Conservation (phyloP, 495 filamentous ascomycete genomes). For the Penicillium arizonense region DNA sequence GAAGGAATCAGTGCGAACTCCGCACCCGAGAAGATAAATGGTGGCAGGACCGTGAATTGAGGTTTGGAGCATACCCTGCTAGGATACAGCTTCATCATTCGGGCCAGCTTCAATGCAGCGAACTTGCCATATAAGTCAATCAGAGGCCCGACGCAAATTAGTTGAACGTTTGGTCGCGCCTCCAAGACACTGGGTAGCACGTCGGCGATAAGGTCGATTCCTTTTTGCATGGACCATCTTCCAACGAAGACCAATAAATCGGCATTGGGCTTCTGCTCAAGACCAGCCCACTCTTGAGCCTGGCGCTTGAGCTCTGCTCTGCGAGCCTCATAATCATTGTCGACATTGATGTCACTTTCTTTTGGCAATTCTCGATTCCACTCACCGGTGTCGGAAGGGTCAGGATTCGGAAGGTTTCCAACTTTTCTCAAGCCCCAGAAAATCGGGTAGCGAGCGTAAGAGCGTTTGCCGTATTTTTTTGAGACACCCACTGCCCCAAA, state of each 20-base stretch:
- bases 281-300: constrained; percentile 75
- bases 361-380: constrained; percentile 58
- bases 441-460: constrained; percentile 73
- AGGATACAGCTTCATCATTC: constrained; percentile 74
- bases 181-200: constrained; percentile 73
- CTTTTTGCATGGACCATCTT: constrained; percentile 78
- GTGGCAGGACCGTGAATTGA: constrained; percentile 71
- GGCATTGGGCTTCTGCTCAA: constrained; percentile 62
- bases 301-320: constrained; percentile 60
- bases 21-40: constrained; percentile 74
- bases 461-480: constrained; percentile 72
- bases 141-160: constrained; percentile 70
- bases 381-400: constrained; percentile 70
- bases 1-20: constrained; percentile 80
- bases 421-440: constrained; percentile 74
- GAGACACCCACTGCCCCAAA: constrained; percentile 76
- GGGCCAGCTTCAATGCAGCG: constrained; percentile 68
- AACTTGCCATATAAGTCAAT: constrained; percentile 81
- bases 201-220: constrained; percentile 75
- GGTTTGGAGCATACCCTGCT: constrained; percentile 74
- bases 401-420: constrained; percentile 71
- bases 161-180: constrained; percentile 61
- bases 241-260: constrained; percentile 79
- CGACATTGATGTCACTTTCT: constrained; percentile 53
- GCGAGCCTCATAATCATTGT: constrained; percentile 55